These are phyloP conservation scores for Akanthomyces uredinophilus DNA, from an alignment of 2,329 filamentous ascomycete species.

Conservation along the genomic window DNA sequence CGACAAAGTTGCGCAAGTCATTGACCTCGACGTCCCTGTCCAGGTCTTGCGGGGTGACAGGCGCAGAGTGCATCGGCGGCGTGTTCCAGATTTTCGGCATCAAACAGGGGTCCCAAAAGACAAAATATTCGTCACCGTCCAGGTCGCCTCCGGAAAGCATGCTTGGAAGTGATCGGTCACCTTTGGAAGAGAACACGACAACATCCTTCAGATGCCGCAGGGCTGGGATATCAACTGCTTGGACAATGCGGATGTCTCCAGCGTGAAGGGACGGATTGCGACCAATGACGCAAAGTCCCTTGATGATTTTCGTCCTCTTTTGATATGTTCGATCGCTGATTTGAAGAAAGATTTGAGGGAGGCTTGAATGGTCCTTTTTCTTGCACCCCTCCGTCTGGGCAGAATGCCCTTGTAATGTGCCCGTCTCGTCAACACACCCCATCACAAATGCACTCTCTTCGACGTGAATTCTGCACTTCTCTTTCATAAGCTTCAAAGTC, in stretches of 20 bases:
- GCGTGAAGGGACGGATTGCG: constrained; percentile 92
- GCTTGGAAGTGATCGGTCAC: constrained; percentile 78
- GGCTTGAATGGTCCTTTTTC: constrained; percentile 41
- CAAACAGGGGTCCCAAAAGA: constrained; percentile 81
- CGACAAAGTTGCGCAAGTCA: constrained; percentile 80
- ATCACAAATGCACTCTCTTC: constrained; percentile 82
- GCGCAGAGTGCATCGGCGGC: constrained; percentile 70
- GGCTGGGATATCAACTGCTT: constrained; percentile 69
- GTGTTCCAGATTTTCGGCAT: constrained; percentile 67
- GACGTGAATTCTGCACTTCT: constrained; percentile 82
- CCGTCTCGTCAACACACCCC: constrained; percentile 83
- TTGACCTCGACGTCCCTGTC: constrained; percentile 60
- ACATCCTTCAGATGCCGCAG: constrained; percentile 77
- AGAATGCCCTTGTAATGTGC: constrained; percentile 66
- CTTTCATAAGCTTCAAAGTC: constrained; percentile 84
- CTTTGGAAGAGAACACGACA: constrained; percentile 78
- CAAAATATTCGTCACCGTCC: constrained; percentile 92
- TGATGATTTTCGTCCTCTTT: constrained; percentile 57
- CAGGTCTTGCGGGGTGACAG: constrained; percentile 51
- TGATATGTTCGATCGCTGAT: constrained; percentile 55
- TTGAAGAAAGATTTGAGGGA: constrained; percentile 89
- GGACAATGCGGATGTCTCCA: constrained; percentile 83
- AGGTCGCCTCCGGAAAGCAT: constrained; percentile 97
- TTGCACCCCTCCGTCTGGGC: constrained; percentile 36
- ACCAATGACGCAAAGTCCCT: constrained; percentile 76